phyloP scores from a whole-genome alignment of 2,329 filamentous ascomycete genomes.

The Thermochaetoides dissita region DNA sequence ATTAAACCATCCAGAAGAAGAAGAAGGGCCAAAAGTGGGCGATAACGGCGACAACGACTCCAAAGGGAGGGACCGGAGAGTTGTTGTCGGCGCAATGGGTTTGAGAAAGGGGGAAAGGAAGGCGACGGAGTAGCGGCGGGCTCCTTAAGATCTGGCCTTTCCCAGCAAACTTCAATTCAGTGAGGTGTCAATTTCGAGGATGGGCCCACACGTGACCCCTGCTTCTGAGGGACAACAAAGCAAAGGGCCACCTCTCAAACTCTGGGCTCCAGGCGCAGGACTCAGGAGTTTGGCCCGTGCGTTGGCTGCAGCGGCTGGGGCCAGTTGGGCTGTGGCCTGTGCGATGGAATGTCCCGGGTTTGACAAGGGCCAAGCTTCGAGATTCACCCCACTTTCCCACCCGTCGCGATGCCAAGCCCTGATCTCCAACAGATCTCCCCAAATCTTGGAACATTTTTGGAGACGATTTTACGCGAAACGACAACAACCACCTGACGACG shows the following conservation, averaged over 20 bases:
- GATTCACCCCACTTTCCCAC: too few relatives aligned
- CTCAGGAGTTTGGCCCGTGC: neutral
- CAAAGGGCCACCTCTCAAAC: too few relatives aligned
- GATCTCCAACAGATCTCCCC: too few relatives aligned
- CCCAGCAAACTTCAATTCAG: slow-evolving; percentile 14
- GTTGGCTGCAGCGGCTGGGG: neutral
- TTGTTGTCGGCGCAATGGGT: slow-evolving; percentile 16
- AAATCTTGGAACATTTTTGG: too few relatives aligned
- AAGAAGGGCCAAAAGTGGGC: slow-evolving; percentile 16
- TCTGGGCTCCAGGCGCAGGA: too few relatives aligned
- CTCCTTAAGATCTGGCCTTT: slow-evolving; percentile 17
- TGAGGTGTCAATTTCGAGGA: slow-evolving; percentile 19
- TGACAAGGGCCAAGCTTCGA: too few relatives aligned
- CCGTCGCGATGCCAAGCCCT: too few relatives aligned
- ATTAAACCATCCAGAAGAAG: slow-evolving; percentile 23
- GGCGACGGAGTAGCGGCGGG: slow-evolving; percentile 1
- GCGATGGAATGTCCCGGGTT: too few relatives aligned
- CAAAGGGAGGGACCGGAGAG: slow-evolving; percentile 7
- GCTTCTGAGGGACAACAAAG: neutral
- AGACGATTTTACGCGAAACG: too few relatives aligned
- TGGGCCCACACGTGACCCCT: slow-evolving; percentile 16
- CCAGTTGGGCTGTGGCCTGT: too few relatives aligned
- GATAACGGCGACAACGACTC: slow-evolving; percentile 22
- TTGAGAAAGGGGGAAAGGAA: slow-evolving; percentile 42
- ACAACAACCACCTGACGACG: too few relatives aligned